phyloP scores from a whole-genome alignment of 495 filamentous ascomycete genomes.

The Penicillium atrosanguineum region DNA sequence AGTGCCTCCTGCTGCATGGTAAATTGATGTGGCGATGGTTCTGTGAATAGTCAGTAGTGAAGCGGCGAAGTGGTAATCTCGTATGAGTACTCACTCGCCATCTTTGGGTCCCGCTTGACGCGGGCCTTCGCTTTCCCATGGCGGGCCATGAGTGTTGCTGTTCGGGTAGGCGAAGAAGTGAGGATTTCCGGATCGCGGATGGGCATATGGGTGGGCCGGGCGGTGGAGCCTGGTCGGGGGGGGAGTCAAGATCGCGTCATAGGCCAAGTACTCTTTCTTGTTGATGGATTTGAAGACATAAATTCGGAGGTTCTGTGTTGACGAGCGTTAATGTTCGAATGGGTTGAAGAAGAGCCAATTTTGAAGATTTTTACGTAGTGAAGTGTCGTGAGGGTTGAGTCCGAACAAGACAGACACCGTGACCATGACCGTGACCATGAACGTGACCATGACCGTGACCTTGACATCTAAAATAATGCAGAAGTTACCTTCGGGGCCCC shows the following conservation, averaged over 20 bases:
- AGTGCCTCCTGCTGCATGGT: slow-evolving; percentile 75
- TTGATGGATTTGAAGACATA: not conserved
- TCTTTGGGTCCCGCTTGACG: slow-evolving; percentile 14
- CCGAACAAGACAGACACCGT: too few relatives aligned
- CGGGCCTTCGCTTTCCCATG: slow-evolving; percentile 29
- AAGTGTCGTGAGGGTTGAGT: not conserved
- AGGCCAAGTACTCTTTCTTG: not conserved
- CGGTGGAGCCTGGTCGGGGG: not conserved
- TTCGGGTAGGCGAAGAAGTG: not conserved
- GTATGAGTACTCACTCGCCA: slow-evolving; percentile 6
- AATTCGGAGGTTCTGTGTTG: not conserved
- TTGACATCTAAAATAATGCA: not conserved
- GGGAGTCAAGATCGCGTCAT: not conserved
- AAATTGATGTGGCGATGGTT: slow-evolving; percentile 34
- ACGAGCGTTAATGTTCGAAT: not conserved
- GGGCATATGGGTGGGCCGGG: slow-evolving; percentile 9
- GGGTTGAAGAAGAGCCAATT: not conserved
- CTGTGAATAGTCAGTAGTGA: slow-evolving; percentile 1
- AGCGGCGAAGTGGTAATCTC: not conserved
- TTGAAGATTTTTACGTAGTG: not conserved
- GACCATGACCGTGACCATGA: not conserved
- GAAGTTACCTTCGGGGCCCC: not conserved
- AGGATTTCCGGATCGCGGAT: slow-evolving; percentile 1
- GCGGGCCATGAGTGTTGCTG: slow-evolving; percentile 22
- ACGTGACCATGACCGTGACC: not conserved